Percentiles rank a stretch among this genome's conserved stretches.
These are phyloP conservation scores for Prunus fruticosa DNA, from an alignment of 306 rosid genomes.

Conservation along the genomic window DNA sequence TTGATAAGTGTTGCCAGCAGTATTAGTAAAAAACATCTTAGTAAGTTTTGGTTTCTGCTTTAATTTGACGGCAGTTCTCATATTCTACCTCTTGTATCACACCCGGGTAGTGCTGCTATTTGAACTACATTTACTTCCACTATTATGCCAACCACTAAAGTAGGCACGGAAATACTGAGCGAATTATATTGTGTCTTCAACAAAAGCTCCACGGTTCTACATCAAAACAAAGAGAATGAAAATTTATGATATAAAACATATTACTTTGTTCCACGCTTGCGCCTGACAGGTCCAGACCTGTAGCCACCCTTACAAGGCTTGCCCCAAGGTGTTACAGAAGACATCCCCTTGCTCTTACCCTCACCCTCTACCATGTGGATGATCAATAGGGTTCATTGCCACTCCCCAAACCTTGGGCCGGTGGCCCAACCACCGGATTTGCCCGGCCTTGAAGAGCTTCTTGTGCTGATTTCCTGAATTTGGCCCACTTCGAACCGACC, in stretches of 20 bases:
- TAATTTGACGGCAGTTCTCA: too few relatives aligned
- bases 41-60: background rate
- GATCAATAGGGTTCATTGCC: conserved; percentile 81
- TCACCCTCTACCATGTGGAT: conserved; percentile 91
- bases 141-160: too few relatives aligned
- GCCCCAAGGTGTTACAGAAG: conserved; percentile 56
- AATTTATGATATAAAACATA: too few relatives aligned
- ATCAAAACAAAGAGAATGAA: too few relatives aligned
- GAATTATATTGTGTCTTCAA: too few relatives aligned
- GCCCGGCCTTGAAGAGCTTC: conserved; percentile 77
- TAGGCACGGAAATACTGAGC: too few relatives aligned
- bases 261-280: background rate
- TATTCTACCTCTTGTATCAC: too few relatives aligned
- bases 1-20: background rate
- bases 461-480: conserved; percentile 55
- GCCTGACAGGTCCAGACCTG: conserved; percentile 53
- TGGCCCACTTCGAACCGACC: conserved; percentile 41
- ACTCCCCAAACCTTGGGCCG: conserved; percentile 82
- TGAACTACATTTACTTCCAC: too few relatives aligned
- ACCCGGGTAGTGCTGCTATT: too few relatives aligned
- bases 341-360: conserved; percentile 64
- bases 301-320: too few relatives aligned
- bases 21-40: background rate
- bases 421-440: conserved; percentile 65
- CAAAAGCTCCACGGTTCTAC: too few relatives aligned